Conservation (phyloP, 2,329 filamentous ascomycete species). For the Lasiodiplodia sp. region DNA sequence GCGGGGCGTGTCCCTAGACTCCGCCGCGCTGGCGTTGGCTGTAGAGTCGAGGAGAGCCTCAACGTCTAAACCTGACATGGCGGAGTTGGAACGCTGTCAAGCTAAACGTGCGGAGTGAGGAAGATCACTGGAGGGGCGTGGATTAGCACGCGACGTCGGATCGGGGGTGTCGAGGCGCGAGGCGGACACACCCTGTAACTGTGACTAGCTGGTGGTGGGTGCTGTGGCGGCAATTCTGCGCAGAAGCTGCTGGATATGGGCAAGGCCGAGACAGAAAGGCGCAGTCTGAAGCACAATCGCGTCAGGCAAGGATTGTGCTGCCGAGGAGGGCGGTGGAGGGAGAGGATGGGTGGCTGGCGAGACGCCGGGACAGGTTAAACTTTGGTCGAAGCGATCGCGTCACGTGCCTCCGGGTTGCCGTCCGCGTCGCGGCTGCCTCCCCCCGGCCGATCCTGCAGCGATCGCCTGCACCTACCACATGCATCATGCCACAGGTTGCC, state of each 20-base stretch:
- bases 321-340: constrained; percentile 3
- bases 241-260: constrained; percentile 3
- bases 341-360: constrained; percentile 12
- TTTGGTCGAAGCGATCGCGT: constrained; percentile 5
- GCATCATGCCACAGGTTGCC: constrained; percentile 3
- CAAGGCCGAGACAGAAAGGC: not conserved
- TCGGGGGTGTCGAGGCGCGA: constrained; percentile 14
- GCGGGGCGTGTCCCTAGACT: constrained; percentile 45
- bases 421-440: not conserved
- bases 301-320: constrained; percentile 11
- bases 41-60: constrained; percentile 90
- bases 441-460: constrained; percentile 13
- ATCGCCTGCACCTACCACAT: constrained; percentile 10
- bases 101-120: constrained; percentile 28
- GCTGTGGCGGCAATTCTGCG: constrained; percentile 3
- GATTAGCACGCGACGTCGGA: constrained; percentile 28
- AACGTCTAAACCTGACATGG: constrained; percentile 77
- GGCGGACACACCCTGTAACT: constrained; percentile 27
- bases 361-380: constrained; percentile 17
- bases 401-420: constrained; percentile 9
- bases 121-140: constrained; percentile 28
- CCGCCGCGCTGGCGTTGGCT: constrained; percentile 62
- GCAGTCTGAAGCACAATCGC: not conserved
- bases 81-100: constrained; percentile 39
- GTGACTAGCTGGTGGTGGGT: constrained; percentile 24